Percentiles rank a stretch among this genome's conserved stretches.
phyloP scores from a whole-genome alignment of 257 asterid species.

The Ligustrum vulgare region DNA sequence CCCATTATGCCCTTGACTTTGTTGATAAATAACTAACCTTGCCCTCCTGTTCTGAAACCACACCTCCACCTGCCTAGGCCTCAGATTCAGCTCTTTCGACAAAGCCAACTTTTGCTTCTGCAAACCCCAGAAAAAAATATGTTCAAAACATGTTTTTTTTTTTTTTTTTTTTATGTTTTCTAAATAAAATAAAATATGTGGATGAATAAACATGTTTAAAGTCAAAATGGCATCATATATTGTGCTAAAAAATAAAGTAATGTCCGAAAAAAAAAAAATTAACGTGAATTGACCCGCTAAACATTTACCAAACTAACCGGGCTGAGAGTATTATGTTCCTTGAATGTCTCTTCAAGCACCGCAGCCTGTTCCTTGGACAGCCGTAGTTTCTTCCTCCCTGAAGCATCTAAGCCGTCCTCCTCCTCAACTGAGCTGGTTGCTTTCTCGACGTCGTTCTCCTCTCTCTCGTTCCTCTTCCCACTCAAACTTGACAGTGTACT shows the following conservation, averaged over 20 bases:
- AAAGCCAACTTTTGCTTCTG: slow-evolving; percentile 92
- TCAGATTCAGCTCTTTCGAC: slow-evolving; percentile 74
- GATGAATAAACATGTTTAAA: too few relatives aligned
- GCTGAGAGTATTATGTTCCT: slow-evolving; percentile 80
- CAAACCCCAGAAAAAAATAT: slow-evolving; percentile 3
- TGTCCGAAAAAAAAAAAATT: too few relatives aligned
- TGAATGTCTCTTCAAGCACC: slow-evolving; percentile 86
- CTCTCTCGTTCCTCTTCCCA: slow-evolving; percentile 88
- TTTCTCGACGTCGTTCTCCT: slow-evolving; percentile 73
- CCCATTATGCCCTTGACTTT: slow-evolving; percentile 33
- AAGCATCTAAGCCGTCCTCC: slow-evolving; percentile 76
- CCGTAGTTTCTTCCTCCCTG: slow-evolving; percentile 87
- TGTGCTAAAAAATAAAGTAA: too few relatives aligned
- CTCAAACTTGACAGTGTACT: slow-evolving; percentile 94
- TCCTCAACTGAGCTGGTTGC: slow-evolving; percentile 72
- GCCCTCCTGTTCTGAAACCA: slow-evolving; percentile 99
- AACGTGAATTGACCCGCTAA: neutral
- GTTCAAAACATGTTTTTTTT: too few relatives aligned
- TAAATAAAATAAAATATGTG: too few relatives aligned
- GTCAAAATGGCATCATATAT: too few relatives aligned
- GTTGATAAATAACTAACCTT: slow-evolving; percentile 51
- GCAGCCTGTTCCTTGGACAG: slow-evolving; percentile 92
- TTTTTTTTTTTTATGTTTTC: too few relatives aligned
- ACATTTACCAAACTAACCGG: slow-evolving; percentile 54
- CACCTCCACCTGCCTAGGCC: slow-evolving; percentile 97